phyloP scores from a whole-genome alignment of 164 flowering plant genomes.

The Annona cherimola region DNA sequence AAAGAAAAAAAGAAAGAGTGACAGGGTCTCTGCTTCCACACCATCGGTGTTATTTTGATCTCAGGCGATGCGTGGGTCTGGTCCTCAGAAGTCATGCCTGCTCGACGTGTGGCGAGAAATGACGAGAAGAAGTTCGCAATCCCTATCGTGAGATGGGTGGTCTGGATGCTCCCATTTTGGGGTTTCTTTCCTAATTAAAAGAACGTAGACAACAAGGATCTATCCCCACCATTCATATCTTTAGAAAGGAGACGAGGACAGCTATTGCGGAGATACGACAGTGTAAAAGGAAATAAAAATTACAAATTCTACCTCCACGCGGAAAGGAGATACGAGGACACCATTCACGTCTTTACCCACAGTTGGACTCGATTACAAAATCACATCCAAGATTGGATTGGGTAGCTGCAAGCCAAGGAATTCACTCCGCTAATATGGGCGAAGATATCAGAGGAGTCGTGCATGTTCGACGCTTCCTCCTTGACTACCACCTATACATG shows the following conservation, averaged over 20 bases:
- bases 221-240: background rate
- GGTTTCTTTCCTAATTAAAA: background rate
- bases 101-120: too few species aligned
- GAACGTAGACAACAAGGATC: background rate
- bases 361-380: background rate
- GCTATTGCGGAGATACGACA: background rate
- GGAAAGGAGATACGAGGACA: background rate
- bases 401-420: constrained; percentile 78
- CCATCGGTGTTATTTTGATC: too few species aligned
- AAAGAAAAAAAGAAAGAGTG: too few species aligned
- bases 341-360: too few species aligned
- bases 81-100: too few species aligned
- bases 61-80: too few species aligned
- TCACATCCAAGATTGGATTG: constrained; percentile 86
- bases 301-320: background rate
- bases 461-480: constrained; percentile 54
- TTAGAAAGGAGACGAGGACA: background rate
- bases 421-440: constrained; percentile 87
- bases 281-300: background rate
- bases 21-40: too few species aligned
- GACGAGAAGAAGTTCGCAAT: background rate
- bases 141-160: background rate
- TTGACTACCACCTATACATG: constrained; percentile 40
- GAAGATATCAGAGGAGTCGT: constrained; percentile 78
- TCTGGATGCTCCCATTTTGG: background rate